phyloP scores from a whole-genome alignment of 257 asterid species.

The Gardenia jasminoides region DNA sequence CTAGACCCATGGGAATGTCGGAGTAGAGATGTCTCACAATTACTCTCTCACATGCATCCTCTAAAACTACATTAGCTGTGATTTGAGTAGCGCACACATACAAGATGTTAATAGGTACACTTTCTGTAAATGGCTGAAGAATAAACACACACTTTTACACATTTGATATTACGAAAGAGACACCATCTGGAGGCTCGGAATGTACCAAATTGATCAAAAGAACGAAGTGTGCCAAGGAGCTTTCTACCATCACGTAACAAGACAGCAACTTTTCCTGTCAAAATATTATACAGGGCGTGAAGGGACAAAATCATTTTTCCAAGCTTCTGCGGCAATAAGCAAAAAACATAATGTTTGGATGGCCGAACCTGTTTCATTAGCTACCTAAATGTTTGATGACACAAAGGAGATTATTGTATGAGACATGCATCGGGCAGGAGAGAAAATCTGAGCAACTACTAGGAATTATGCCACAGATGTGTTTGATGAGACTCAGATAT shows the following conservation, averaged over 20 bases:
- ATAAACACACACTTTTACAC: too few relatives aligned
- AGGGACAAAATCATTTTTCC: neutral
- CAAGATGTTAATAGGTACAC: neutral
- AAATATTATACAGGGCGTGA: neutral
- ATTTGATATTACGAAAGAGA: neutral
- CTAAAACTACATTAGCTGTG: slow-evolving; percentile 38
- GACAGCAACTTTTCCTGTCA: slow-evolving; percentile 21
- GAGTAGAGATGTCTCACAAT: slow-evolving; percentile 21
- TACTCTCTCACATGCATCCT: slow-evolving; percentile 29
- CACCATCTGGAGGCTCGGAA: neutral
- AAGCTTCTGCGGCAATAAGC: neutral
- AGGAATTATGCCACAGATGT: neutral
- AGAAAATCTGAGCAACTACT: too few relatives aligned
- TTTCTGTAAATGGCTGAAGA: neutral
- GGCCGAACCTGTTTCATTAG: too few relatives aligned
- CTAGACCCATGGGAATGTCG: slow-evolving; percentile 30
- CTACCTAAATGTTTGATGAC: neutral
- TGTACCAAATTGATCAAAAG: slow-evolving; percentile 34
- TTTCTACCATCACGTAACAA: slow-evolving; percentile 27
- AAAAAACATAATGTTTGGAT: neutral
- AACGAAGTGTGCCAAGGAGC: slow-evolving; percentile 25
- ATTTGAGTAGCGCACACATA: neutral
- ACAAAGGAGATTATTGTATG: too few relatives aligned
- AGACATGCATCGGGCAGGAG: too few relatives aligned
- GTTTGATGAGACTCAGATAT: neutral